Conservation (phyloP, 352 stramenopile species). For the Discostella stelligera region DNA sequence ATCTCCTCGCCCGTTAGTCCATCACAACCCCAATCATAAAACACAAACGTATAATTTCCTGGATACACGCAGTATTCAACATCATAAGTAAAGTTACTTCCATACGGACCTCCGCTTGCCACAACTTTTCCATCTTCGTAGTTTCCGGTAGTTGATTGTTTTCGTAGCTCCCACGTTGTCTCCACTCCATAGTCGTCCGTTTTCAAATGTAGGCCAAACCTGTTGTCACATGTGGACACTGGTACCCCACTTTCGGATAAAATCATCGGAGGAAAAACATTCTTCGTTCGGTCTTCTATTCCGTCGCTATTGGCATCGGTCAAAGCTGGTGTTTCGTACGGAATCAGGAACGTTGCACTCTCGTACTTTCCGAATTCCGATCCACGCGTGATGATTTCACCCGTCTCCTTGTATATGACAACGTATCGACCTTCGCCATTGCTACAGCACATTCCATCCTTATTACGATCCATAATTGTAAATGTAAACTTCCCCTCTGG, state of each 20-base stretch:
- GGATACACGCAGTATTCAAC: slow-evolving; percentile 41
- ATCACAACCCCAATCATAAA: slow-evolving; percentile 54
- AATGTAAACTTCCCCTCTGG: slow-evolving; percentile 44
- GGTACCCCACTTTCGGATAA: slow-evolving; percentile 10
- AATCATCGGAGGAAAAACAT: slow-evolving; percentile 34
- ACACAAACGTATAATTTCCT: slow-evolving; percentile 47
- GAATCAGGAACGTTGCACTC: slow-evolving; percentile 33
- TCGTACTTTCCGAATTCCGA: slow-evolving; percentile 25
- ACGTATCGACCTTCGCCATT: slow-evolving; percentile 36
- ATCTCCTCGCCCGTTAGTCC: slow-evolving; percentile 19
- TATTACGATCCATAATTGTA: slow-evolving; percentile 38
- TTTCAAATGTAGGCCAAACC: slow-evolving; percentile 38
- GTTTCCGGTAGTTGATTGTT: slow-evolving; percentile 12
- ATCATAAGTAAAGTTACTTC: slow-evolving; percentile 31
- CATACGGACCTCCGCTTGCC: slow-evolving; percentile 37
- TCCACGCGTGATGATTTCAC: slow-evolving; percentile 46
- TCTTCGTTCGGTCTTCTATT: slow-evolving; percentile 43
- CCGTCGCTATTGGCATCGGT: slow-evolving; percentile 34
- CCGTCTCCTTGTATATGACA: slow-evolving; percentile 31
- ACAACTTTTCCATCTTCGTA: slow-evolving; percentile 38
- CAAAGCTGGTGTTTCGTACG: slow-evolving; percentile 13
- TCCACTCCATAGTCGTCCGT: slow-evolving; percentile 54
- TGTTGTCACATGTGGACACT: slow-evolving; percentile 27
- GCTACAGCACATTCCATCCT: slow-evolving; percentile 30
- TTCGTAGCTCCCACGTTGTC: slow-evolving; percentile 46